Evolutionary conservation across 306 rosid genomes (phyloP), one percentile per base, ranked within the genome.

Genomic region (Trichosanthes truncata): DNA sequence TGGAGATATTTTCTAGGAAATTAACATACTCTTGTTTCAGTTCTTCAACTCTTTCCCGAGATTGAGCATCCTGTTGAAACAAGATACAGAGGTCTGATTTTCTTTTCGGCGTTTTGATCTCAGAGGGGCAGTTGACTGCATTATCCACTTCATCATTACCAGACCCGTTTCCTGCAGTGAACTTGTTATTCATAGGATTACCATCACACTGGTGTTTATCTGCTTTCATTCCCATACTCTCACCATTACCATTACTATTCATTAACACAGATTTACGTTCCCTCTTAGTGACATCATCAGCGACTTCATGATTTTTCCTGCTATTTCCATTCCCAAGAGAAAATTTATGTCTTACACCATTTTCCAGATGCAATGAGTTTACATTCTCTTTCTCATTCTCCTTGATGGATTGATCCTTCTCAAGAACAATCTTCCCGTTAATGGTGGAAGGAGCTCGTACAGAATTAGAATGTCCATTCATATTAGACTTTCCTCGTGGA

Each of bases 21-120:
- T 53, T 38, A 33, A 78, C 97, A 68, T 90, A 96, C 99, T 52
- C 82, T 88, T 86, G 84, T 82, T 88, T 96, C 77, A 93, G 78
- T 78, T 89, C 87, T 85, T 88, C 88, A 82, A 93, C 86, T 84
- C 86, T 85, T 82, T 60, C 87, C 78, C 18, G 88, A 53, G 98
- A 91, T 60, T 84, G 90, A 76, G 56, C 87, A 88, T 93, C 96
- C 41, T 76, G 82, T 35, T 91, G 89, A 77, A 88, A 88, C 87
- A 91, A 88, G 81, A 90, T 80, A 82, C 93, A 86, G 20, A 81
- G 69, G 41, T 49, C 82, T 5, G 67, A 75, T 80, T 89, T 96
- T 82, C 99, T 90, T 88, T 93, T 92, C 83, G 84, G 80, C 67
- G 88, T 85, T 63, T 74, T 65, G 67, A 86, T 69, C 52, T 78